Base-by-base conservation (phyloP, 164 flowering plant species). In the Liquidambar formosana region DNA sequence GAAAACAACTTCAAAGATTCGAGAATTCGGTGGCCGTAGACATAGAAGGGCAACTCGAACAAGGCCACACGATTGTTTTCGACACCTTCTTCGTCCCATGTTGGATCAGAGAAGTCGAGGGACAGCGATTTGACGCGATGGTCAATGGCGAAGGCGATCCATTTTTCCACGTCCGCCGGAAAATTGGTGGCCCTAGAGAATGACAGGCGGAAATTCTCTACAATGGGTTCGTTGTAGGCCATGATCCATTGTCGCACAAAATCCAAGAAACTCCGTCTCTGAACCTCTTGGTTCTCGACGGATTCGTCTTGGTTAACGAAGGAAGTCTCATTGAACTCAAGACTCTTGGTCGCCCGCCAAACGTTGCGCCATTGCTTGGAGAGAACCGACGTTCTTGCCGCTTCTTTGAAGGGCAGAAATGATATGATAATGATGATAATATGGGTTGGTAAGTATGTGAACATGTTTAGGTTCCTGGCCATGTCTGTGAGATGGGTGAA, bases 351-450 rank as follows among this genome's bases (percentile, higher is more conserved):
- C n/a, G 43, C 53, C 0, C 45, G 67, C 78, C 80, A 78, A 0
- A 76, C 0, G 12, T 44, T 1, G 6, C 57, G 72, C 81, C 77
- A 80, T 11, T 73, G 63, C 27, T 43, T 76, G 47, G 81, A 74
- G 16, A 80, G 22, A 4, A 71, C 12, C 16, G 67, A 28, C 0
- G 80, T 82, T 33, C 79, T 73, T 5, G 63, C 82, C 0, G 80
- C 80, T 16, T 80, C 86, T 70, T 76, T 76, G 77, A 80, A 82
- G 19, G 86, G 79, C 25, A 80, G 38, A 12, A 47, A 47, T 4
- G 82, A 76, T 44, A 79, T 19, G 46, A 82, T 79, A 14, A 59
- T 0, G 13, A 70, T 0, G 11, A 82, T 41, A 0, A 81, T 23
- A 13, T 10, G 3, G 23, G n/a, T n/a, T 8, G 79, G 44, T 1